These are phyloP conservation scores for Kuraishia ogatae DNA, from an alignment of 805 yeast species.

Conservation along the genomic window DNA sequence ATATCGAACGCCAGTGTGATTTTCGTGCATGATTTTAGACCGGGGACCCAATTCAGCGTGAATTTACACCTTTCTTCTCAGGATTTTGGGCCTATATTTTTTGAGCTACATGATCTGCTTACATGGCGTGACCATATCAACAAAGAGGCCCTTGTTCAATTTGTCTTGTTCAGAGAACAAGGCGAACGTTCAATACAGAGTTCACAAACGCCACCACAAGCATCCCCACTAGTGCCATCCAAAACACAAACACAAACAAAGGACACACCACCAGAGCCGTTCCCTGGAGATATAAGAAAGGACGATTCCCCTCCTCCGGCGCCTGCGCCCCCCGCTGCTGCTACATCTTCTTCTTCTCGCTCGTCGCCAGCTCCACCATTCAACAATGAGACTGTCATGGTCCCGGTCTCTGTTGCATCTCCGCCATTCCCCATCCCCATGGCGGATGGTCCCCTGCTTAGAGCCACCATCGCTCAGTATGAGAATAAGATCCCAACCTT, in stretches of 20 bases:
- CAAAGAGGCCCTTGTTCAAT: not conserved
- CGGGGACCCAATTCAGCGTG: not conserved
- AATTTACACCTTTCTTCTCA: not conserved
- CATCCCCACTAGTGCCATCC: too few species aligned
- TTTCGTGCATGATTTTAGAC: not conserved
- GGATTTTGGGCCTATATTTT: not conserved
- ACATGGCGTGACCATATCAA: not conserved
- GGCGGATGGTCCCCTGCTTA: conserved; percentile 29
- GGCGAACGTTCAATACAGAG: not conserved
- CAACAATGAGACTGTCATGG: not conserved
- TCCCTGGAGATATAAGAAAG: not conserved
- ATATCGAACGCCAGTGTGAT: not conserved
- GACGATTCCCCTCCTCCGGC: not conserved
- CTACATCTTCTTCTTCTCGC: not conserved
- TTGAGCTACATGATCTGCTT: not conserved
- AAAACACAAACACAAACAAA: not conserved
- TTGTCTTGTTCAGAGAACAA: not conserved
- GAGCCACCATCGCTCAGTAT: conserved; percentile 18
- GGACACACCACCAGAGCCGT: not conserved
- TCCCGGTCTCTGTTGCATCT: not conserved
- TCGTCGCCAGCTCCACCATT: not conserved
- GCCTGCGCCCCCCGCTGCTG: not conserved
- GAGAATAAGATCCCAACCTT: conserved; percentile 16
- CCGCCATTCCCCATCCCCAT: conserved; percentile 14
- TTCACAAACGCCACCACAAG: too few species aligned